Base-by-base conservation (phyloP, 2,329 filamentous ascomycete species). In the Pseudogymnoascus sp. region DNA sequence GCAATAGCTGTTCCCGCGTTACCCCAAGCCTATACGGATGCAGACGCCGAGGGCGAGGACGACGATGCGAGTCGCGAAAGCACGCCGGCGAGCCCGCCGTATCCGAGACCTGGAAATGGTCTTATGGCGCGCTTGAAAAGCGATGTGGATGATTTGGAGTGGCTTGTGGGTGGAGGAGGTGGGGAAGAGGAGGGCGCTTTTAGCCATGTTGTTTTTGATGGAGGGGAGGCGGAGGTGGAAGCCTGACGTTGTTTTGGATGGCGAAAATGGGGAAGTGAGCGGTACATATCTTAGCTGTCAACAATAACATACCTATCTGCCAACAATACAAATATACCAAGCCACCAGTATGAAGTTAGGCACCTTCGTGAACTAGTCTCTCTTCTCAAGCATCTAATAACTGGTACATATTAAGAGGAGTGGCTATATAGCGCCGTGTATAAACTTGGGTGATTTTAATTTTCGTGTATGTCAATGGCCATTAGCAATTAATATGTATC, bases 81-180 rank as follows among this genome's bases (percentile, higher is more conserved):
- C 63, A 79, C 83, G 54, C 74, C 77, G 35, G 80, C 81, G 50
- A 83, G 85, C 67, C 79, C 82, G 28, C 78, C 85, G 43, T 88
- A 88, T 65, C 85, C 85, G 0, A 80, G 80, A 64, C 76, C 85
- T 6, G 86, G 85, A 1, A 79, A 85, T 60, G 85, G 86, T 1
- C 74, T 88, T 28, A 79, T 73, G 71, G 65, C 68, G 6, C 72
- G 77, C 22, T 68, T 87, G 18, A 77, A 80, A 6, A 77, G 79
- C 0, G 81, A 86, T 65, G 77, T 76, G 16, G 79, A 83, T 25
- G 84, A 88, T 68, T 66, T 85, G 38, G 77, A 83, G 62, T 86
- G 85, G 75, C 70, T 88, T 22, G 79, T 84, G 6, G 85, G 88
- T 65, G 81, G 84, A 58, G 65, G 63, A 32, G 81, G 84, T 58